Conservation (phyloP, 495 filamentous ascomycete genomes). For the Tuber borchii region DNA sequence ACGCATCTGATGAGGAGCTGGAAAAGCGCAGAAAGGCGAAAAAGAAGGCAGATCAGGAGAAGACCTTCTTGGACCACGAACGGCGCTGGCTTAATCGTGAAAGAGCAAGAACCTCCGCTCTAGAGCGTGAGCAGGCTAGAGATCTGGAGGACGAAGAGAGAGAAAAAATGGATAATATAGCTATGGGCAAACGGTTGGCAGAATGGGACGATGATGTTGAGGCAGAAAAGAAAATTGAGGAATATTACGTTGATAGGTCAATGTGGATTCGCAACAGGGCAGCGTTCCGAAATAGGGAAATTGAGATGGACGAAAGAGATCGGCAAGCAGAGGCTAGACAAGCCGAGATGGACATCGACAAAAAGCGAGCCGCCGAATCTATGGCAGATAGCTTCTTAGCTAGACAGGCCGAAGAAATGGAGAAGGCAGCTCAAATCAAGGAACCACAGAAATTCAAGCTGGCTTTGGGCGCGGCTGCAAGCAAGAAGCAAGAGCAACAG, state of each 20-base stretch:
- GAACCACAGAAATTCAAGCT: slow-evolving; percentile 89
- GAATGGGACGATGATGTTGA: slow-evolving; percentile 90
- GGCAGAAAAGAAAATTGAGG: slow-evolving; percentile 60
- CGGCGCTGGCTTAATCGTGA: slow-evolving; percentile 86
- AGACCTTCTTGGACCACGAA: slow-evolving; percentile 77
- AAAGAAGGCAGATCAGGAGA: slow-evolving; percentile 66
- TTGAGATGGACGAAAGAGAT: slow-evolving; percentile 70
- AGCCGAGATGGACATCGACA: slow-evolving; percentile 59
- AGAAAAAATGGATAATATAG: slow-evolving; percentile 55
- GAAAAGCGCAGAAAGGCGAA: slow-evolving; percentile 65
- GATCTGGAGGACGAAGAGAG: slow-evolving; percentile 63
- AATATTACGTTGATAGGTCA: slow-evolving; percentile 80
- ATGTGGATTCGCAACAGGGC: slow-evolving; percentile 79
- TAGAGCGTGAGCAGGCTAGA: slow-evolving; percentile 72
- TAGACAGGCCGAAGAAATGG: slow-evolving; percentile 78
- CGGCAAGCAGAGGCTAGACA: slow-evolving; percentile 72
- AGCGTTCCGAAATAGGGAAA: slow-evolving; percentile 63
- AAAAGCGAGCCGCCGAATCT: slow-evolving; percentile 65
- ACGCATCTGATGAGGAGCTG: slow-evolving; percentile 80
- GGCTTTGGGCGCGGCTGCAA: slow-evolving; percentile 78
- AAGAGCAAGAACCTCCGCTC: slow-evolving; percentile 68
- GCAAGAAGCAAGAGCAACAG: slow-evolving; percentile 64
- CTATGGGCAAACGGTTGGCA: slow-evolving; percentile 63
- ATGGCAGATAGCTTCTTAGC: slow-evolving; percentile 93
- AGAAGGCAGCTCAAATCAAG: slow-evolving; percentile 47